phyloP scores from a whole-genome alignment of 2,329 filamentous ascomycete genomes.

The Botryosphaeria dothidea region DNA sequence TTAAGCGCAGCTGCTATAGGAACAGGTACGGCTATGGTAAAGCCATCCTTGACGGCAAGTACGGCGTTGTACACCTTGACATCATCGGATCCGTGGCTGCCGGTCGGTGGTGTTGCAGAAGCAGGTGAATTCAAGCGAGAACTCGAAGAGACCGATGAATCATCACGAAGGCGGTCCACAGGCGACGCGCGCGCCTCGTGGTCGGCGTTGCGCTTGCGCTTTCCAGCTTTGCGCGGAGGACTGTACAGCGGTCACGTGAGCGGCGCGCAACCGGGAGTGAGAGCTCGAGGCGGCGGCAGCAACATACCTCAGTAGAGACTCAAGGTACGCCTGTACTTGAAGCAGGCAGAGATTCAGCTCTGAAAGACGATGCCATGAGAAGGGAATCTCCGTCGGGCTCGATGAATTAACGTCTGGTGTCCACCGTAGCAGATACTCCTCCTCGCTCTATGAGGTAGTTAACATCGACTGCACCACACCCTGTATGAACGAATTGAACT shows the following conservation, averaged over 20 bases:
- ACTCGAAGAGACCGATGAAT: neutral
- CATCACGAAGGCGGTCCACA: neutral
- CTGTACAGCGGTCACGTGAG: constrained; percentile 7
- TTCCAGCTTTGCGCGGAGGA: constrained; percentile 18
- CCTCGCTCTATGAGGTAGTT: neutral
- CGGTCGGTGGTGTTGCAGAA: neutral
- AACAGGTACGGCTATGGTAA: constrained; percentile 27
- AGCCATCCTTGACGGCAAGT: constrained; percentile 38
- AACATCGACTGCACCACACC: neutral
- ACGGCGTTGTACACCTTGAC: constrained; percentile 43
- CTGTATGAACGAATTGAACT: neutral
- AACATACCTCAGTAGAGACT: constrained; percentile 23
- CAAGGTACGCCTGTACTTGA: constrained; percentile 46
- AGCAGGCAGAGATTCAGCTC: constrained; percentile 43
- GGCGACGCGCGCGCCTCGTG: constrained; percentile 20
- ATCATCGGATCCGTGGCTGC: neutral
- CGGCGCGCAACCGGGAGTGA: neutral
- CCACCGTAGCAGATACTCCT: constrained; percentile 14
- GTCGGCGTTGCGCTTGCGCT: constrained; percentile 30
- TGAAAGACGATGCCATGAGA: constrained; percentile 46
- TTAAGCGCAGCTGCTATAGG: too few relatives aligned
- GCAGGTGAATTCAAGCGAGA: neutral
- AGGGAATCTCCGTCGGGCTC: constrained; percentile 26
- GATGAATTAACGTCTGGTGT: neutral
- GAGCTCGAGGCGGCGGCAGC: neutral